Conservation (phyloP, 2,329 filamentous ascomycete genomes). For the Aspergillus sclerotialis region DNA sequence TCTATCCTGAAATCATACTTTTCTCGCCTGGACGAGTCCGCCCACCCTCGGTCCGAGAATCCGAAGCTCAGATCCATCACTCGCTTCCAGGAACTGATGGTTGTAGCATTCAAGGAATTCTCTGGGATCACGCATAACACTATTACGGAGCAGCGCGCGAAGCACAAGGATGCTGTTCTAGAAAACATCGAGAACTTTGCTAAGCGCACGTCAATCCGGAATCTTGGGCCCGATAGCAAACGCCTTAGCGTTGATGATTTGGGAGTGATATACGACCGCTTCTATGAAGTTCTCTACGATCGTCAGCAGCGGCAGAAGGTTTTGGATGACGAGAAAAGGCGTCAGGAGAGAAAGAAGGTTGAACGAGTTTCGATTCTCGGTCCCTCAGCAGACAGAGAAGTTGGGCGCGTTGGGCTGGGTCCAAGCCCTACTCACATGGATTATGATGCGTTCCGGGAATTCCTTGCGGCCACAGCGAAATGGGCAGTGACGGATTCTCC, state of each 20-base stretch:
- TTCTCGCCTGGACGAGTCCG: slow-evolving; percentile 84
- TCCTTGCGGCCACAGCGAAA: slow-evolving; percentile 78
- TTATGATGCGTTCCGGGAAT: slow-evolving; percentile 92
- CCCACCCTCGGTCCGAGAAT: slow-evolving; percentile 92
- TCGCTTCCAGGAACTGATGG: slow-evolving; percentile 96
- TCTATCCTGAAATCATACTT: slow-evolving; percentile 95
- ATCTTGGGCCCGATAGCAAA: slow-evolving; percentile 93
- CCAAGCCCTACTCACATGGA: slow-evolving; percentile 92
- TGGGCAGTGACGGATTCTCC: slow-evolving; percentile 92
- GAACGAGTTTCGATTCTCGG: slow-evolving; percentile 35
- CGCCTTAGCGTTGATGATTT: slow-evolving; percentile 78
- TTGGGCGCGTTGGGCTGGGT: slow-evolving; percentile 79
- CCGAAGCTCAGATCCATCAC: slow-evolving; percentile 90
- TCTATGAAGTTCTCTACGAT: slow-evolving; percentile 88
- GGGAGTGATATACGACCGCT: slow-evolving; percentile 84
- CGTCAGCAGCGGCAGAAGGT: slow-evolving; percentile 75
- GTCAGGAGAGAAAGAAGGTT: slow-evolving; percentile 54
- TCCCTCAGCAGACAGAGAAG: slow-evolving; percentile 57
- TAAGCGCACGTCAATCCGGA: slow-evolving; percentile 91
- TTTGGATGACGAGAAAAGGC: slow-evolving; percentile 65
- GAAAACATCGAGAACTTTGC: slow-evolving; percentile 97
- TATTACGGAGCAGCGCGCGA: slow-evolving; percentile 79
- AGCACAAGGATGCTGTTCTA: slow-evolving; percentile 89
- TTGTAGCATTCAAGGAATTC: slow-evolving; percentile 98
- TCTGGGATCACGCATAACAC: slow-evolving; percentile 89